These are phyloP conservation scores for Aureobasidium sp. DNA, from an alignment of 2,329 filamentous ascomycete species.

Conservation along the genomic window DNA sequence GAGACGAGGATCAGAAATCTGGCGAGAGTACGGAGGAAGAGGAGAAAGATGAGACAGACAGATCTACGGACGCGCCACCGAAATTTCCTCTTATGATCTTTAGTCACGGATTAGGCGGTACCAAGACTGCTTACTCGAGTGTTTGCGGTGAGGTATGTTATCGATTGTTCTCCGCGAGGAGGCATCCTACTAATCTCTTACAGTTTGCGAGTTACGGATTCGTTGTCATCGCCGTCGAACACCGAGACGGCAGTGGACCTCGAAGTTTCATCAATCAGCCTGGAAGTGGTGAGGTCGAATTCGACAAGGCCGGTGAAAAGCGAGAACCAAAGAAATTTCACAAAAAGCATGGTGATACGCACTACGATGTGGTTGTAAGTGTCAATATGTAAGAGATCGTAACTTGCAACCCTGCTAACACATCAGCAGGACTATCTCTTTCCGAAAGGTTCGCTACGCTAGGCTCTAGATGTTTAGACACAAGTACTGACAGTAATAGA, in stretches of 20 bases:
- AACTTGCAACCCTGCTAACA: background rate
- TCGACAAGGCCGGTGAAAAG: slow-evolving; percentile 18
- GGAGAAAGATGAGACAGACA: background rate
- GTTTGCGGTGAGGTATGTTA: slow-evolving; percentile 49
- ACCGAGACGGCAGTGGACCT: slow-evolving; percentile 56
- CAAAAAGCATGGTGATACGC: slow-evolving; percentile 10
- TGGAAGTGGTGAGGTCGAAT: slow-evolving; percentile 30
- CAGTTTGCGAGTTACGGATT: slow-evolving; percentile 56
- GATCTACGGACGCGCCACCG: slow-evolving; percentile 31
- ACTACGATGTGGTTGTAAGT: slow-evolving; percentile 19
- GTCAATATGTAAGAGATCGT: background rate
- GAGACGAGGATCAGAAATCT: slow-evolving; percentile 31
- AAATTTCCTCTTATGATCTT: slow-evolving; percentile 57
- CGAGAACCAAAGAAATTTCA: slow-evolving; percentile 18
- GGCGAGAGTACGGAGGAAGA: background rate
- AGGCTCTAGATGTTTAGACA: background rate
- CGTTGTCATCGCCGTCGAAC: slow-evolving; percentile 56
- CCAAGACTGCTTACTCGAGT: slow-evolving; percentile 52
- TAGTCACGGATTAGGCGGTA: slow-evolving; percentile 58
- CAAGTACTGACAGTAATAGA: slow-evolving; percentile 15
- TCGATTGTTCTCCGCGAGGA: too few relatives aligned
- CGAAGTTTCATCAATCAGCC: slow-evolving; percentile 53
- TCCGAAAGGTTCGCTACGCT: slow-evolving; percentile 32
- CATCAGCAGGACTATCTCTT: slow-evolving; percentile 48
- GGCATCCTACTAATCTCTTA: background rate